Conservation (phyloP, 495 filamentous ascomycete genomes). For the Podospora didyma region DNA sequence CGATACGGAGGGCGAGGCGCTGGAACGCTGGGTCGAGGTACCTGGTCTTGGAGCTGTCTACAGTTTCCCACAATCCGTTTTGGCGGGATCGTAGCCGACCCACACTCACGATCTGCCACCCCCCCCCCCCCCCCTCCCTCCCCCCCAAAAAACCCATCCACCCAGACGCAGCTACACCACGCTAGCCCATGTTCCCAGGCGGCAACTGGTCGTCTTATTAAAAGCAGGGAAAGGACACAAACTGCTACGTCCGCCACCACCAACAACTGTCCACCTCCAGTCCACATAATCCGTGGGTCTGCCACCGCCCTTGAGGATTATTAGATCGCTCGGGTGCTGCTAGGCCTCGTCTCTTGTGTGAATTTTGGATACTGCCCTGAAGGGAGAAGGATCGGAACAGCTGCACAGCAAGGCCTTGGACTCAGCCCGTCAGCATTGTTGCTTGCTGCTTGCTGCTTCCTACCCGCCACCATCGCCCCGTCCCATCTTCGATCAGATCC, state of each 20-base stretch:
- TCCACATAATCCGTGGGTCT: not conserved
- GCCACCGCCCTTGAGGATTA: not conserved
- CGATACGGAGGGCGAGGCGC: constrained; percentile 8
- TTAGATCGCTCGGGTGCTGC: not conserved
- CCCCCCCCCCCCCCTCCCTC: not conserved
- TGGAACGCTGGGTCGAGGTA: not conserved
- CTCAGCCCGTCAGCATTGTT: not conserved
- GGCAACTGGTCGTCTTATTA: not conserved
- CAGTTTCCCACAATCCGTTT: constrained; percentile 9
- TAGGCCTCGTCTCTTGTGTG: not conserved
- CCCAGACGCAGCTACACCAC: not conserved
- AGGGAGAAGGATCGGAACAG: too few relatives aligned
- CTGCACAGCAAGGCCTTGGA: not conserved
- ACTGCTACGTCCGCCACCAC: not conserved
- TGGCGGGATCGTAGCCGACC: constrained; percentile 8
- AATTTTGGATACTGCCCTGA: not conserved
- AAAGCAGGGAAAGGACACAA: not conserved
- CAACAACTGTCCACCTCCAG: not conserved
- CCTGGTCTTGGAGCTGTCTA: not conserved
- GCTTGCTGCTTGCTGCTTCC: not conserved
- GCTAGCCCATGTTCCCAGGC: too few relatives aligned
- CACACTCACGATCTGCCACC: constrained; percentile 3
- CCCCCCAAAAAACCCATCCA: not conserved
- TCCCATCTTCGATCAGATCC: constrained; percentile 1
- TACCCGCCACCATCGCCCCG: constrained; percentile 7